Percentiles rank a stretch among this genome's conserved stretches.
phyloP scores from a whole-genome alignment of 306 rosid species.

The Cajanus cajan region DNA sequence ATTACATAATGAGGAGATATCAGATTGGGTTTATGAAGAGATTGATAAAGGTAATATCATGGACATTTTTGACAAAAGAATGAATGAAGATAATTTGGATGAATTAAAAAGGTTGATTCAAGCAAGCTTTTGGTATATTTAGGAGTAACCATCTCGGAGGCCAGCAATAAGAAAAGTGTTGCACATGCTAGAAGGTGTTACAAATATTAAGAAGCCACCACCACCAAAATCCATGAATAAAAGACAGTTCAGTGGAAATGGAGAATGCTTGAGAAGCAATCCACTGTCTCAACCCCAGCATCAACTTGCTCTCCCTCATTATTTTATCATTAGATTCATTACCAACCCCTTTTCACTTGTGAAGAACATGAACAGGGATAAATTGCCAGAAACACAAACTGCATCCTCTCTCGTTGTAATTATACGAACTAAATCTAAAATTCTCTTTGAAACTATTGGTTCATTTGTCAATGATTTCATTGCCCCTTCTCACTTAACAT shows the following conservation, averaged over 20 bases:
- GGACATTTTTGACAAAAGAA: too few relatives aligned
- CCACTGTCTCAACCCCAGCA: slow-evolving; percentile 27
- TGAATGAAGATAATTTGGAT: too few relatives aligned
- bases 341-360: neutral
- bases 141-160: slow-evolving; percentile 51
- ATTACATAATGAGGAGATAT: neutral
- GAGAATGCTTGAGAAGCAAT: slow-evolving; percentile 22
- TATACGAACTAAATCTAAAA: too few relatives aligned
- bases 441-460: too few relatives aligned
- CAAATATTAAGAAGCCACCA: slow-evolving; percentile 48
- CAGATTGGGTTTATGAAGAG: too few relatives aligned
- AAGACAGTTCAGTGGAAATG: slow-evolving; percentile 9
- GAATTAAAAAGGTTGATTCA: slow-evolving; percentile 42
- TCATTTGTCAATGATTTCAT: too few relatives aligned
- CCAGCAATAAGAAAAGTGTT: slow-evolving; percentile 25
- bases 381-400: too few relatives aligned
- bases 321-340: neutral
- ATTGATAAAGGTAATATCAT: too few relatives aligned
- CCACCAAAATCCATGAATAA: slow-evolving; percentile 30
- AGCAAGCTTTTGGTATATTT: slow-evolving; percentile 73
- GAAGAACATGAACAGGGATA: too few relatives aligned
- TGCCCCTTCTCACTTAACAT: too few relatives aligned
- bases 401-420: too few relatives aligned
- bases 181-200: slow-evolving; percentile 69
- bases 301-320: slow-evolving; percentile 40